Percentiles rank a stretch among this genome's conserved stretches.
Evolutionary conservation across 352 stramenopile genomes (phyloP).

Genomic region (Globisporangium alternatum): DNA sequence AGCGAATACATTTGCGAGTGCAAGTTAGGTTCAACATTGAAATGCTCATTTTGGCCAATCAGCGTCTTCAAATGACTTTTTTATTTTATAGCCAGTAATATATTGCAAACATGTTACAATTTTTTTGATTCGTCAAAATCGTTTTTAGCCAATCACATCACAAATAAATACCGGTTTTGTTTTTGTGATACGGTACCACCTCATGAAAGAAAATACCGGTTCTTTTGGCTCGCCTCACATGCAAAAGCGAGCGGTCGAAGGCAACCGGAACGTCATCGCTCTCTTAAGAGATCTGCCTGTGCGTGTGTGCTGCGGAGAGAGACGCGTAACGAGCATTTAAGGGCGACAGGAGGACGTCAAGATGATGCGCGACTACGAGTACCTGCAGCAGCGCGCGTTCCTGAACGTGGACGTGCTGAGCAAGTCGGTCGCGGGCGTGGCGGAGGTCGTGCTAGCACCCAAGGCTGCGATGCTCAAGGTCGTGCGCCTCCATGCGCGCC

Average conservation of each 20-base stretch:
- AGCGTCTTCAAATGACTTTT: too few relatives aligned
- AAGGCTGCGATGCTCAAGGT: slow-evolving; percentile 47
- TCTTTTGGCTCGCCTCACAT: background rate
- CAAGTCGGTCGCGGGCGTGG: slow-evolving; percentile 51
- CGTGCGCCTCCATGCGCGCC: slow-evolving; percentile 71
- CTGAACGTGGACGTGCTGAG: slow-evolving; percentile 76
- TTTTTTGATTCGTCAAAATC: background rate
- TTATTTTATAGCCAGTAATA: too few relatives aligned
- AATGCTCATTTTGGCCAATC: too few relatives aligned
- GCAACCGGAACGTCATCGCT: background rate
- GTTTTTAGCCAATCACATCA: background rate
- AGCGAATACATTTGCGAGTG: too few relatives aligned
- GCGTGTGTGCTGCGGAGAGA: background rate
- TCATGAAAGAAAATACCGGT: background rate
- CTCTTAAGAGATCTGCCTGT: background rate
- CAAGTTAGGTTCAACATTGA: too few relatives aligned
- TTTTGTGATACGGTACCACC: background rate
- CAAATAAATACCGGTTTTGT: background rate
- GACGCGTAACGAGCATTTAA: too few relatives aligned
- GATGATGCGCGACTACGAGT: slow-evolving; percentile 86
- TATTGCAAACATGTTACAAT: background rate
- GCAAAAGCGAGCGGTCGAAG: background rate
- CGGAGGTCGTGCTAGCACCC: slow-evolving; percentile 71
- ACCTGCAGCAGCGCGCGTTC: slow-evolving; percentile 79
- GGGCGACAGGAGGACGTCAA: background rate